Evolutionary conservation across 1,284 basidiomycete genomes (phyloP).

Genomic region (Ganoderma sp.): DNA sequence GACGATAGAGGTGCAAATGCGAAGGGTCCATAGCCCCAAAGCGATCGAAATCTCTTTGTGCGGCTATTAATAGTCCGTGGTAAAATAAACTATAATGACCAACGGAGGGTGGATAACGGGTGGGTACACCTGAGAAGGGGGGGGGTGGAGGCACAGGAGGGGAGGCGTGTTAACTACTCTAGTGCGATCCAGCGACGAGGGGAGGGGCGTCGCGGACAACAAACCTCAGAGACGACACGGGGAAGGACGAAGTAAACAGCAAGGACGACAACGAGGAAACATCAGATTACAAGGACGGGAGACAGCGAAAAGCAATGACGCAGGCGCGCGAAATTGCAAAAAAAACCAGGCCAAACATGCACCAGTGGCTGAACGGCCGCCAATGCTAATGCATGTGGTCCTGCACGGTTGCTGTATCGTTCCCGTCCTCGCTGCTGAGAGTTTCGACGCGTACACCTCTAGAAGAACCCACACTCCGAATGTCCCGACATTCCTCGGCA

Average conservation of each 20-base stretch:
- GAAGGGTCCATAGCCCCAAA: constrained; percentile 32
- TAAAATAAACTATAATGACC: constrained; percentile 34
- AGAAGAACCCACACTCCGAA: constrained; percentile 77
- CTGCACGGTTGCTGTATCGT: constrained; percentile 58
- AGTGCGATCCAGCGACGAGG: constrained; percentile 14
- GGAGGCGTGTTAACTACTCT: constrained; percentile 22
- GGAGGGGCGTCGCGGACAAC: constrained; percentile 4
- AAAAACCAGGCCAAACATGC: constrained; percentile 9
- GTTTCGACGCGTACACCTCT: constrained; percentile 79
- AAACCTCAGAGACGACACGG: constrained; percentile 22
- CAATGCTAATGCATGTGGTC: constrained; percentile 45
- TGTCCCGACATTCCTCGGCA: constrained; percentile 82
- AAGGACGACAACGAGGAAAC: constrained; percentile 14
- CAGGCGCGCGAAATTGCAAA: neutral
- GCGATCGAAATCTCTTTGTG: constrained; percentile 21
- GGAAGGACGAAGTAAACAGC: constrained; percentile 20
- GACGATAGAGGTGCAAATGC: constrained; percentile 13
- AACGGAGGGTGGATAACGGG: constrained; percentile 15
- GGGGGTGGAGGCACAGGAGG: constrained; percentile 11
- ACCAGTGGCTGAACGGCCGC: constrained; percentile 6
- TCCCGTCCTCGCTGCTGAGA: constrained; percentile 59
- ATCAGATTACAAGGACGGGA: constrained; percentile 6
- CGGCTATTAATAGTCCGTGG: constrained; percentile 34
- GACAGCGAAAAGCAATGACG: constrained; percentile 2
- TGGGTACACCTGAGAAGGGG: constrained; percentile 8